Base-by-base conservation (phyloP, 306 rosid species). In the Quillaja saponaria region DNA sequence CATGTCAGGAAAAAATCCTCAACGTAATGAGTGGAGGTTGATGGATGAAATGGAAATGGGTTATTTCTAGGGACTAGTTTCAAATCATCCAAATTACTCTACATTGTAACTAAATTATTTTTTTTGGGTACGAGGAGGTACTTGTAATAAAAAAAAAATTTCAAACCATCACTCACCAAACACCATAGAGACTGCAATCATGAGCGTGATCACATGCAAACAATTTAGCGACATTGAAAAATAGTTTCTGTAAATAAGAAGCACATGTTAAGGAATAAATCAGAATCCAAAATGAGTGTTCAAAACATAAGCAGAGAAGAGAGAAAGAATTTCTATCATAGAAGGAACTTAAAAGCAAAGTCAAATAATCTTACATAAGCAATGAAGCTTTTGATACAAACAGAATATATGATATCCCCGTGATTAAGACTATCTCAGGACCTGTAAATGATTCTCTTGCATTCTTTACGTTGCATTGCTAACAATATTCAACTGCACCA, bases 171-270 rank as follows among this genome's bases (percentile, higher is more conserved):
- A 72, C 95, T 82, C 78, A 92, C 99, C 99, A 92, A n/a, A n/a
- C n/a, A n/a, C n/a, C n/a, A n/a, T n/a, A n/a, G 49, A 87, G 54
- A 49, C 61, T 73, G 83, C 87, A 78, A 61, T 74, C 74, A 58
- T 87, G 79, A 62, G 96, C 96, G 58, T 81, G 79, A 68, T 72
- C 94, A 61, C 92, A 85, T 34, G 81, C 67, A 73, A 81, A 81
- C 78, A 84, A 48, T 72, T 71, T 88, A 81, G 88, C 98, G 82
- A 92, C 58, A 86, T 78, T 82, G 69, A 71, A 68, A 82, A 92
- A 86, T 66, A 92, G 34, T 68, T 85, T 84, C 99, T 92, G 95
- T 81, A 68, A 63, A 64, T 62, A 49, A 74, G 13, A 50, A 60
- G 10, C 68, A 66, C 45, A 53, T 50, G 41, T 35, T 46, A 56